phyloP scores from a whole-genome alignment of 129 eudicot species.

The Artemisia annua region DNA sequence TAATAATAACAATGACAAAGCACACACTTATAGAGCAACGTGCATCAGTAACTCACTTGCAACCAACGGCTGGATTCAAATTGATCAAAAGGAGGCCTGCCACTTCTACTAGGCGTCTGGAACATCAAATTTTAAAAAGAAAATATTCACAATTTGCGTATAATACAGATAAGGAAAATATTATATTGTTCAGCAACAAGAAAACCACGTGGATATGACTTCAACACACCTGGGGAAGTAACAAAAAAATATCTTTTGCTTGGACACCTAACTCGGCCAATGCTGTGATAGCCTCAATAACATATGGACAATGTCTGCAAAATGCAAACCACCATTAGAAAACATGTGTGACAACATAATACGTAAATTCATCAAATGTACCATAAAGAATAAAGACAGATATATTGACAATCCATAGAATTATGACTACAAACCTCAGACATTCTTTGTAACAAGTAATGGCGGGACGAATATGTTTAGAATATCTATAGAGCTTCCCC shows the following conservation, averaged over 20 bases:
- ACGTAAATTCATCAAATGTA: neutral
- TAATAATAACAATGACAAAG: constrained; percentile 8
- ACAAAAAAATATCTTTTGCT: constrained; percentile 77
- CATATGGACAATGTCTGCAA: constrained; percentile 77
- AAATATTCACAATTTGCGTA: constrained; percentile 10
- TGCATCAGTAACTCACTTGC: constrained; percentile 53
- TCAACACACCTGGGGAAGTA: constrained; percentile 82
- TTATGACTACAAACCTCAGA: constrained; percentile 51
- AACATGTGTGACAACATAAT: constrained; percentile 15
- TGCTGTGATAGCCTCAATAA: constrained; percentile 77
- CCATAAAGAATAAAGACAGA: neutral
- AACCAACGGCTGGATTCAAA: constrained; percentile 85
- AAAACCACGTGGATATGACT: constrained; percentile 14
- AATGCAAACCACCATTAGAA: constrained; percentile 15
- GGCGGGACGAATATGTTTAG: constrained; percentile 82
- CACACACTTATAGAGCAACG: neutral
- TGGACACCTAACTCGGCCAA: constrained; percentile 91
- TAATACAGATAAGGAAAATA: neutral
- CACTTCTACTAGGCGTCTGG: constrained; percentile 83
- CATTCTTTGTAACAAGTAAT: constrained; percentile 85
- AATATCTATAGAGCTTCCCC: constrained; percentile 83
- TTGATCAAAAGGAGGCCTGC: constrained; percentile 87
- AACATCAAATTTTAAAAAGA: constrained; percentile 13
- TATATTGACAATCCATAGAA: neutral
- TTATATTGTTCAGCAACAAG: neutral